Evolutionary conservation across 202 grass and related monocot genomes (phyloP), one percentile per base, ranked within the genome.

Genomic region (Brachypodium distachyon): DNA sequence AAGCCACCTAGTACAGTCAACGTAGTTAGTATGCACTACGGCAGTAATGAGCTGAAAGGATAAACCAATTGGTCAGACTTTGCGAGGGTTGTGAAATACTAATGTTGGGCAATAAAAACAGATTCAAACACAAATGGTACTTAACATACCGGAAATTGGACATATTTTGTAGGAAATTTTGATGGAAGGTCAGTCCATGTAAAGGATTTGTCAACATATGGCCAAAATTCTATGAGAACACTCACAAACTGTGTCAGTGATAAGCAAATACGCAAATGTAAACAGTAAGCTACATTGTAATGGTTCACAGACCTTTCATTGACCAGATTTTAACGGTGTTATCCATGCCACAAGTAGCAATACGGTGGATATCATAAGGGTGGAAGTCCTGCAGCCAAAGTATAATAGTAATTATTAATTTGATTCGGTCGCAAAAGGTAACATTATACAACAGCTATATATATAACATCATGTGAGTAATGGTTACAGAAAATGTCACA

Each of bases 141-240:
- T 87, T 73, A 33, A 53, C 44, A 85, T 83, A 97, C 95, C 7
- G 91, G 95, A 83, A 92, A 98, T 8, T 98, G 91, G 22, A 94
- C 89, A 90, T 94, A 98, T 94, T 98, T 98, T 29, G 95, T 98
- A 22, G 95, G 95, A 72, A 98, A 98, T 79, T 94, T 98, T 39
- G 95, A 94, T 82, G 95, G 95, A 82, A 94, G 80, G 39, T 97
- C 91, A 71, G 84, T 97, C 95, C 95, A 97, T 78, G 95, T 92
- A 83, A 94, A 97, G 60, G 91, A 98, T 70, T 94, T 92, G 44
- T 98, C 95, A 85, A 98, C 89, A 78, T 98, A 98, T 72, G 92
- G 86, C 95, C 91, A 98, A 76, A 95, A 94, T 67, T 98, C 91
- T 98, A 79, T 38, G 56, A 79, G 13, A 60, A 59, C 28, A 79